Percentiles rank a stretch among this genome's conserved stretches.
Evolutionary conservation across 805 yeast species (phyloP).

Genomic region (Candida endomychidarum): DNA sequence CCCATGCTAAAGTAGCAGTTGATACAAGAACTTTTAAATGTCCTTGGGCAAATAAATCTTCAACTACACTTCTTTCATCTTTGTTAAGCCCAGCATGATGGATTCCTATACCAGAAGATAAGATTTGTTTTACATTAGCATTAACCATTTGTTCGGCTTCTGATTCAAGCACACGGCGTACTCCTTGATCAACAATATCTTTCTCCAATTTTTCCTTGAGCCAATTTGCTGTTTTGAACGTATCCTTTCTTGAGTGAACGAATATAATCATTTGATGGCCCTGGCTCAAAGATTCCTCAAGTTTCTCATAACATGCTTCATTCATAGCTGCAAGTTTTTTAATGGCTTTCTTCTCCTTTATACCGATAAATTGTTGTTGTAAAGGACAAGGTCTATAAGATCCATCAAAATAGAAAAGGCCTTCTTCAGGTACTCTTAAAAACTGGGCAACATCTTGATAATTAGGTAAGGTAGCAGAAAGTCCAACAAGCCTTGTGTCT

Average conservation of each 20-base stretch:
- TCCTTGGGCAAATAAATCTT: slow-evolving; percentile 87
- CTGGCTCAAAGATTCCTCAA: slow-evolving; percentile 57
- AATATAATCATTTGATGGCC: slow-evolving; percentile 83
- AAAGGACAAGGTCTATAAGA: slow-evolving; percentile 90
- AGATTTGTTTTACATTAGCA: slow-evolving; percentile 53
- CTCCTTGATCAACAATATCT: slow-evolving; percentile 52
- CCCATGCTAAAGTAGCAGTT: slow-evolving; percentile 96
- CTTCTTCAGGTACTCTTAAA: slow-evolving; percentile 59
- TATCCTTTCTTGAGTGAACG: slow-evolving; percentile 93
- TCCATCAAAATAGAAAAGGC: slow-evolving; percentile 79
- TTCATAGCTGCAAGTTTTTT: slow-evolving; percentile 81
- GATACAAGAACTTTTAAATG: slow-evolving; percentile 80
- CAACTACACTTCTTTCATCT: slow-evolving; percentile 73
- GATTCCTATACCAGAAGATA: slow-evolving; percentile 76
- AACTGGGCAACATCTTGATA: slow-evolving; percentile 84
- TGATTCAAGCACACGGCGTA: slow-evolving; percentile 58
- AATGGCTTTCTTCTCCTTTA: slow-evolving; percentile 78
- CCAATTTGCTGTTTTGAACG: slow-evolving; percentile 78
- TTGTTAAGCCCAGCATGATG: slow-evolving; percentile 89
- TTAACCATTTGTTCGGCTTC: slow-evolving; percentile 62
- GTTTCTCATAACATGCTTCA: slow-evolving; percentile 79
- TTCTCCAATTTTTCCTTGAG: slow-evolving; percentile 56
- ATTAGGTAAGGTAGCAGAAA: slow-evolving; percentile 92
- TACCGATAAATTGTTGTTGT: slow-evolving; percentile 83
- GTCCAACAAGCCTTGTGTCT: slow-evolving; percentile 66